These are phyloP conservation scores for Neurospora sp. DNA, from an alignment of 495 filamentous ascomycete genomes.

Conservation along the genomic window DNA sequence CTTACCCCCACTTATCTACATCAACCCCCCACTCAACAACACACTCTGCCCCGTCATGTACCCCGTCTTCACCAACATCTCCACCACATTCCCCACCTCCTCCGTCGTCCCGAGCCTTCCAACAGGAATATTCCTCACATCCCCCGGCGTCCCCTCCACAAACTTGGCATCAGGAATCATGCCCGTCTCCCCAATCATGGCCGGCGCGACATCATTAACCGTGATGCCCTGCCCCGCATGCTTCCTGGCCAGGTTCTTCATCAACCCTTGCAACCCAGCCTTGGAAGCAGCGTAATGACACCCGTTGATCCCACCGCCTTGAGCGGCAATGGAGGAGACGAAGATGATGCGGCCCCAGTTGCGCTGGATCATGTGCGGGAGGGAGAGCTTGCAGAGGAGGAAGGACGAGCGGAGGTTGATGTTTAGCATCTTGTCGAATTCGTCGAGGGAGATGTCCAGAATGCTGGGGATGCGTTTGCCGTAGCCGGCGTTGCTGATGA, in stretches of 20 bases:
- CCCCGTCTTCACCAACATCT: slow-evolving; percentile 56
- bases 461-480: slow-evolving; percentile 25
- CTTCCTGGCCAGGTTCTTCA: slow-evolving; percentile 53
- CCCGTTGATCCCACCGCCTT: slow-evolving; percentile 58
- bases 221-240: slow-evolving; percentile 57
- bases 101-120: slow-evolving; percentile 53
- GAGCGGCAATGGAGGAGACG: slow-evolving; percentile 57
- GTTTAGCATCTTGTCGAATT: slow-evolving; percentile 57
- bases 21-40: slow-evolving; percentile 47
- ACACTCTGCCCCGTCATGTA: slow-evolving; percentile 60
- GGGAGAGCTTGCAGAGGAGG: slow-evolving; percentile 52
- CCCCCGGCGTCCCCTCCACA: slow-evolving; percentile 38
- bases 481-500: slow-evolving; percentile 41
- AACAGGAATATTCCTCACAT: slow-evolving; percentile 46
- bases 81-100: slow-evolving; percentile 59
- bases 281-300: slow-evolving; percentile 62
- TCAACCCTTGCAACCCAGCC: slow-evolving; percentile 52
- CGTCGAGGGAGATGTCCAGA: slow-evolving; percentile 37
- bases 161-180: slow-evolving; percentile 52
- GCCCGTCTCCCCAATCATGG: slow-evolving; percentile 60
- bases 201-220: slow-evolving; percentile 66
- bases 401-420: slow-evolving; percentile 60
- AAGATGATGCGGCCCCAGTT: slow-evolving; percentile 60
- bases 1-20: slow-evolving; percentile 10
- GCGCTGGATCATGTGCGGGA: slow-evolving; percentile 53